Evolutionary conservation across 2,329 filamentous ascomycete genomes (phyloP).

Genomic region (Penicillium fuscoglaucum): DNA sequence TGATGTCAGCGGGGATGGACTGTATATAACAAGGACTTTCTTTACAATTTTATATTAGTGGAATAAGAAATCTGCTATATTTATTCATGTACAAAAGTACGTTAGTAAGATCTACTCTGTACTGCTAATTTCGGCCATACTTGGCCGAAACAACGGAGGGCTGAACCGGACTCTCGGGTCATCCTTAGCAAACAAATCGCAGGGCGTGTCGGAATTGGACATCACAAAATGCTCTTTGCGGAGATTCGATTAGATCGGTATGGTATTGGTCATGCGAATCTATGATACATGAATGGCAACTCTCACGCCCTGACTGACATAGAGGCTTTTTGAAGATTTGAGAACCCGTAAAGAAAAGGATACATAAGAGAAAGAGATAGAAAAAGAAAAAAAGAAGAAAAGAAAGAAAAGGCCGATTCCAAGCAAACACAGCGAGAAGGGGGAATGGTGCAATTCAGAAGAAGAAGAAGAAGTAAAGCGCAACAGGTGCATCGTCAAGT

Average conservation of each 20-base stretch:
- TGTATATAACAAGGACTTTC: neutral
- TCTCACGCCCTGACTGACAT: constrained; percentile 16
- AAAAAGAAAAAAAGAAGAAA: constrained; percentile 14
- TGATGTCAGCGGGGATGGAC: constrained; percentile 25
- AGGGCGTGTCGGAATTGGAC: neutral
- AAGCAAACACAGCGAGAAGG: constrained; percentile 20
- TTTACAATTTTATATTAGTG: neutral
- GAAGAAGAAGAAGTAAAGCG: constrained; percentile 12
- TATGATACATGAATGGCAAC: constrained; percentile 38
- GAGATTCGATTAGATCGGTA: constrained; percentile 24
- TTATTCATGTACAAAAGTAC: neutral
- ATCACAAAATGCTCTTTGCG: neutral
- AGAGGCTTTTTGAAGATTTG: constrained; percentile 22
- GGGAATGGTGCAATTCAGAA: constrained; percentile 16
- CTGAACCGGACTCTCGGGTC: neutral
- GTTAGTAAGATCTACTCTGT: neutral
- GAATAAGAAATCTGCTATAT: neutral
- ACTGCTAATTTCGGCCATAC: neutral
- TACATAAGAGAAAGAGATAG: constrained; percentile 21
- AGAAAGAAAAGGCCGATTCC: constrained; percentile 23
- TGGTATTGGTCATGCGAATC: constrained; percentile 32
- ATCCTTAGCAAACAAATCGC: neutral
- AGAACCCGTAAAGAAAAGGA: constrained; percentile 28
- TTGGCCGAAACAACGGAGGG: neutral
- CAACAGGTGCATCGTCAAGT: constrained; percentile 22